Evolutionary conservation across 1,284 basidiomycete species (phyloP).

Genomic region (Boletellus deceptivus): DNA sequence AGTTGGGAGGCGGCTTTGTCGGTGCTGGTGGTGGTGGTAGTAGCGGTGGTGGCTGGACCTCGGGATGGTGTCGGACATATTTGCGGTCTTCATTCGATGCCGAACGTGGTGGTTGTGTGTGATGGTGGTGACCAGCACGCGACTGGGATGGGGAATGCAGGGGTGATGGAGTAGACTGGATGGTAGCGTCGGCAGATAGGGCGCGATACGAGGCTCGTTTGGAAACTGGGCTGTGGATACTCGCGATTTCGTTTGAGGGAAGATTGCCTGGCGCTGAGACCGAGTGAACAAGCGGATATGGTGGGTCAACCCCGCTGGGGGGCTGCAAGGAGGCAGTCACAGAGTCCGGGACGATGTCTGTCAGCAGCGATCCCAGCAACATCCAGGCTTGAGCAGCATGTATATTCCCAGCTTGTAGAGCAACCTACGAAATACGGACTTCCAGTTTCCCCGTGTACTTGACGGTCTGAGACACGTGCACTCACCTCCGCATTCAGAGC

Average conservation of each 20-base stretch:
- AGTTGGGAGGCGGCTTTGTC: constrained; percentile 33
- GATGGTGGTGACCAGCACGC: constrained; percentile 9
- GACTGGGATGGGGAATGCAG: constrained; percentile 28
- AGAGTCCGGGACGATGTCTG: constrained; percentile 42
- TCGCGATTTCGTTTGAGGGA: constrained; percentile 25
- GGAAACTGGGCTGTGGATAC: constrained; percentile 11
- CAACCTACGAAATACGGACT: constrained; percentile 43
- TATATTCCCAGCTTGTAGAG: constrained; percentile 57
- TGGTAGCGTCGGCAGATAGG: constrained; percentile 26
- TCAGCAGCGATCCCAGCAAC: constrained; percentile 58
- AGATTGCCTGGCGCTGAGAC: constrained; percentile 44
- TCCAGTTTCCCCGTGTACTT: not conserved
- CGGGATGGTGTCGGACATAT: constrained; percentile 18
- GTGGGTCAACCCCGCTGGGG: constrained; percentile 18
- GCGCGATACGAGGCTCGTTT: constrained; percentile 26
- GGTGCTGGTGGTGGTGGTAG: no score
- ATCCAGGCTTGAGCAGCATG: constrained; percentile 71
- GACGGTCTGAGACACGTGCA: not conserved
- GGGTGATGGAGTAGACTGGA: constrained; percentile 5
- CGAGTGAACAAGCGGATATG: constrained; percentile 37
- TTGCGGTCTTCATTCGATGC: constrained; percentile 25
- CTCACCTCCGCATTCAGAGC: constrained; percentile 56
- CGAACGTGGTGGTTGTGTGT: constrained; percentile 14
- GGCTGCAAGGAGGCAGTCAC: constrained; percentile 28
- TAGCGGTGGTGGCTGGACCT: constrained; percentile 11